Percentiles rank a stretch among this genome's conserved stretches.
Conservation (phyloP, 352 stramenopile genomes). For the Saprolegnia diclina region DNA sequence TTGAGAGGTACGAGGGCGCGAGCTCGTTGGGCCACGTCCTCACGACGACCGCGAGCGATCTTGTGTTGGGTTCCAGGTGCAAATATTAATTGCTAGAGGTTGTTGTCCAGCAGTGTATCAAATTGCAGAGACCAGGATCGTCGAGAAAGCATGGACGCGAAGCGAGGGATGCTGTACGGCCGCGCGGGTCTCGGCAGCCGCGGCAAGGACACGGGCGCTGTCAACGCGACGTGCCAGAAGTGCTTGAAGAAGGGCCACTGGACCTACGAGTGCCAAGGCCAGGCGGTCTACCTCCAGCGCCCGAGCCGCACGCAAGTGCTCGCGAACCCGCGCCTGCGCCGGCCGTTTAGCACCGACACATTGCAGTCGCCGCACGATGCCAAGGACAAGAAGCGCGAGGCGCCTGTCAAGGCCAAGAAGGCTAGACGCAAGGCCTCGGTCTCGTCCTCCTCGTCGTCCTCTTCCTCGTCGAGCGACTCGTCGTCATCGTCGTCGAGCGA, state of each 20-base stretch:
- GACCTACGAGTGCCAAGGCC: conserved; percentile 86
- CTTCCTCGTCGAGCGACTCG: conserved; percentile 19
- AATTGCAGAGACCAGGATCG: background rate
- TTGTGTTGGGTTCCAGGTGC: no score
- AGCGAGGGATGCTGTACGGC: conserved; percentile 16
- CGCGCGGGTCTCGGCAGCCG: background rate
- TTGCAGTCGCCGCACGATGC: conserved; percentile 35
- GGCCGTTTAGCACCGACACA: conserved; percentile 75
- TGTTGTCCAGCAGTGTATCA: background rate
- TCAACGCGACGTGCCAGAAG: conserved; percentile 71
- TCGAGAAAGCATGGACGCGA: background rate
- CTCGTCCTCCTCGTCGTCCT: conserved; percentile 21
- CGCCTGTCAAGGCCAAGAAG: conserved; percentile 30
- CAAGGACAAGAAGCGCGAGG: conserved; percentile 26
- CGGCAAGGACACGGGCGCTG: conserved; percentile 3
- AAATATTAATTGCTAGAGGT: background rate
- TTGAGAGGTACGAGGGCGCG: no score
- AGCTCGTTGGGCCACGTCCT: no score
- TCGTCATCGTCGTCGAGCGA: conserved; percentile 22
- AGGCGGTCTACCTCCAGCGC: conserved; percentile 73
- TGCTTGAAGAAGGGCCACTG: conserved; percentile 71
- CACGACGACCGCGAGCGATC: no score
- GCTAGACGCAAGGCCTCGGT: conserved; percentile 30
- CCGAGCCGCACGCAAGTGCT: conserved; percentile 72
- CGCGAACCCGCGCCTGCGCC: conserved; percentile 69